These are phyloP conservation scores for Nitzschia inconspicua DNA, from an alignment of 108 stramenopile species.

Conservation along the genomic window DNA sequence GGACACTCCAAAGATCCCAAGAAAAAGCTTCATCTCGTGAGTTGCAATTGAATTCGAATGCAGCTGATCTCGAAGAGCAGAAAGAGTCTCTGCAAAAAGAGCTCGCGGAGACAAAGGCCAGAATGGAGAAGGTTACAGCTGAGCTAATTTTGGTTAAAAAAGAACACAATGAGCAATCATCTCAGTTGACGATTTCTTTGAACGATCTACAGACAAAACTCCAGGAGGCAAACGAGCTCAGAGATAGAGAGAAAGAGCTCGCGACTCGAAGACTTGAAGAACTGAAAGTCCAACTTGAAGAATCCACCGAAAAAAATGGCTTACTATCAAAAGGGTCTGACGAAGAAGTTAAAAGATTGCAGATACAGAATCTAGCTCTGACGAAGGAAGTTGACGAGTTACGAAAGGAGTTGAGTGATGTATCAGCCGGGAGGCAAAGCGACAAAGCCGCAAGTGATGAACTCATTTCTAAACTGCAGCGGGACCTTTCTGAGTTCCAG, in stretches of 20 bases:
- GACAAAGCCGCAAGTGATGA: neutral
- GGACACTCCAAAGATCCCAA: neutral
- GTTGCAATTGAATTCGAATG: neutral
- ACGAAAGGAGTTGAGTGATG: neutral
- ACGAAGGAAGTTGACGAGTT: constrained; percentile 3
- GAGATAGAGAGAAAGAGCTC: neutral
- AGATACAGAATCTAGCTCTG: constrained; percentile 3
- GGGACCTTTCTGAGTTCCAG: neutral
- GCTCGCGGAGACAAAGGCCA: neutral
- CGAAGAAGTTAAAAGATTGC: constrained; percentile 4
- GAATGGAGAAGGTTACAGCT: neutral
- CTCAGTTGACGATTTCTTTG: too few species aligned
- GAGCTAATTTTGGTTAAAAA: too few species aligned
- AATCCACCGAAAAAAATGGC: neutral
- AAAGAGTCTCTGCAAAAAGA: constrained; percentile 3
- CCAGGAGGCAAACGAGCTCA: neutral
- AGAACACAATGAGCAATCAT: too few species aligned
- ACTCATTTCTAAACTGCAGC: constrained; percentile 1
- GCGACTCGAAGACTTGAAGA: neutral
- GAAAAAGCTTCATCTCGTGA: neutral
- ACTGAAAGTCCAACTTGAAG: neutral
- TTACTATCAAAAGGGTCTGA: constrained; percentile 9
- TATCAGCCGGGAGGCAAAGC: neutral
- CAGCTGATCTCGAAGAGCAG: neutral
- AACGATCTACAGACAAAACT: too few species aligned